Base-by-base conservation (phyloP, 2,329 filamentous ascomycete species). In the Intubia oerlemansii region DNA sequence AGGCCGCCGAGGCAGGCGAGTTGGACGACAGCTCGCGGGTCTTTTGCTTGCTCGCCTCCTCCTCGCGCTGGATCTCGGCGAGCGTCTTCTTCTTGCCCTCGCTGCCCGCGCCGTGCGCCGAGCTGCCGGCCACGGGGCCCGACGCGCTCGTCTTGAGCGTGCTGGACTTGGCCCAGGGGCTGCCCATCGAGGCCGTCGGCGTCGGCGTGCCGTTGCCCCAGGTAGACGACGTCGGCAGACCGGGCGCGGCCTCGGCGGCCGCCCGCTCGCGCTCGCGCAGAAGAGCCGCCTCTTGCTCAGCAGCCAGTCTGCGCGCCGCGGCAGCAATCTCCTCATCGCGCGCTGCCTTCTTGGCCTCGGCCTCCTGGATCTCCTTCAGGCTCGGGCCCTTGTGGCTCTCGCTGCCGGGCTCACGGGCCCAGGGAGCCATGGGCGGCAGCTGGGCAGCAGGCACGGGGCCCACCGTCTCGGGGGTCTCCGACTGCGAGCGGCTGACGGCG, bases 41-140 rank as follows among this genome's bases (percentile, higher is more conserved):
- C 47, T 76, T 80, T 42, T 76, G 72, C 61, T 98, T 98, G 38
- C 79, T 73, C 12, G 65, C 63, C 46, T 95, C 88, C 45, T 98
- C 88, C 52, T 98, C 88, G 37, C 84, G 84, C 48, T 95, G 88
- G 34, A 98, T 95, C 40, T 95, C 85, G 15, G 82, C 80, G 25
- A 95, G 59, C 0, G 82, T 92, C 64, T 93, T 93, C 59, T 90
- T 88, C 53, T 55, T 47, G 44, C 47, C 17, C n/a, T n/a, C n/a
- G n/a, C n/a, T n/a, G 4, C 29, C 27, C 50, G 47, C 22, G 50
- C 37, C 41, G 16, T 45, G 42, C 5, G 45, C 43, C n/a, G 43
- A 33, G 5, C 41, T 38, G 10, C 39, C 42, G 3, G 41, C 35
- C 10, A 38, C 39, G 1, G 44, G 34, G 3, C 44, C 41, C 2